Evolutionary conservation across 2,329 filamentous ascomycete species (phyloP).

Genomic region (Paecilomyces fulvus): DNA sequence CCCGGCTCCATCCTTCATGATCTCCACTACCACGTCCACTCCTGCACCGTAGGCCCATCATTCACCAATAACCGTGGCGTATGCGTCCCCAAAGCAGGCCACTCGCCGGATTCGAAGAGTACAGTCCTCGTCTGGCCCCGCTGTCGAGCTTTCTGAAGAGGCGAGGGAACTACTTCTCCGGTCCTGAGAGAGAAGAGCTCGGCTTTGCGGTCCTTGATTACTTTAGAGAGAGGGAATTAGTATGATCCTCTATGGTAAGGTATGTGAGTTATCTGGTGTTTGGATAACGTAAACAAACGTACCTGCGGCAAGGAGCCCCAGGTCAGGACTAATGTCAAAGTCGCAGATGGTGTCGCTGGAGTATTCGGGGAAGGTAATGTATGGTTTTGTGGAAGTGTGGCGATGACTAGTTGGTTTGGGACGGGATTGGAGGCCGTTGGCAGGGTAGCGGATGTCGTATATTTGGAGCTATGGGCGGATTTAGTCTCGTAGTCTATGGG

Average conservation of each 20-base stretch:
- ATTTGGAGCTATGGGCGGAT: constrained; percentile 25
- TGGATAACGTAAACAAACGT: constrained; percentile 9
- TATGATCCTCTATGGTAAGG: not conserved
- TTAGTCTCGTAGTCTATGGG: not conserved
- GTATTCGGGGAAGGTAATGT: constrained; percentile 28
- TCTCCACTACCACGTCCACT: constrained; percentile 28
- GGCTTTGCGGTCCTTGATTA: constrained; percentile 23
- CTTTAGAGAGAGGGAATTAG: constrained; percentile 11
- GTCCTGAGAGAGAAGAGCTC: constrained; percentile 31
- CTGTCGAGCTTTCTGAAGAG: constrained; percentile 18
- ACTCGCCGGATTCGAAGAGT: constrained; percentile 24
- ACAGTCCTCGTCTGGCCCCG: constrained; percentile 18
- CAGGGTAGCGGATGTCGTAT: constrained; percentile 33
- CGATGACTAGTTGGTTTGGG: constrained; percentile 18
- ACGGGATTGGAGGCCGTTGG: constrained; percentile 17
- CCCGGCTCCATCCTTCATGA: not conserved
- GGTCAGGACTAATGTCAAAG: constrained; percentile 29
- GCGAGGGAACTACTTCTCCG: constrained; percentile 23
- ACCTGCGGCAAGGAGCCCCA: constrained; percentile 32
- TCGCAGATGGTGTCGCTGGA: constrained; percentile 17
- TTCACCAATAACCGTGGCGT: constrained; percentile 27
- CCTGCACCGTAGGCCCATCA: constrained; percentile 22
- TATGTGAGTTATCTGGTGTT: too few relatives aligned
- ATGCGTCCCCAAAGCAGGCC: constrained; percentile 16
- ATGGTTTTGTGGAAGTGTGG: constrained; percentile 25